A percentile compares a stretch with the other conserved stretches of the same genome.
Conservation (phyloP, 139 green algal species). For the Zygnema cylindricum region DNA sequence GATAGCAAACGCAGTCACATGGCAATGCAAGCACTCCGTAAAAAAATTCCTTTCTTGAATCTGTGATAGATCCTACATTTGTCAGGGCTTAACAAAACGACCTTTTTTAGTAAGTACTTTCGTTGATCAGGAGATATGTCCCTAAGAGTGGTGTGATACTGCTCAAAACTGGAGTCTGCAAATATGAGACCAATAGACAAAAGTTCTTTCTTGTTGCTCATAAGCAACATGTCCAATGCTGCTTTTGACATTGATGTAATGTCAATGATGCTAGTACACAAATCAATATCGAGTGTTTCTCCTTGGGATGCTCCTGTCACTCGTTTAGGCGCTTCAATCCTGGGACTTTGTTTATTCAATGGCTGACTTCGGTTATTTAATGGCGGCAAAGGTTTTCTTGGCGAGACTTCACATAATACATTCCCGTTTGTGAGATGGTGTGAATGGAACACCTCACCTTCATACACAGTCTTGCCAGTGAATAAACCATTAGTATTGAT, state of each 20-base stretch:
- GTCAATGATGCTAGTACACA: neutral
- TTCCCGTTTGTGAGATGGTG: neutral
- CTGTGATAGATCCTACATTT: no score
- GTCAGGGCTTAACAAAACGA: no score
- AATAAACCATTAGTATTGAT: no score
- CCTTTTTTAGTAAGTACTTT: neutral
- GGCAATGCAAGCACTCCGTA: no score
- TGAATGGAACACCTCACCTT: neutral
- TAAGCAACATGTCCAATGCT: neutral
- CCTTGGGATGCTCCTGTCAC: neutral
- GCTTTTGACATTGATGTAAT: neutral
- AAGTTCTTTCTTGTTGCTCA: neutral
- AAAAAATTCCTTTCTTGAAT: no score
- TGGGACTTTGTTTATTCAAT: neutral
- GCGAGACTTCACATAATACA: neutral
- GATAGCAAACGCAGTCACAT: no score
- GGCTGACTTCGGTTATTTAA: neutral
- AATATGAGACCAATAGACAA: neutral
- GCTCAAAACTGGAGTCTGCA: neutral
- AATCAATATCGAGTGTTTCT: neutral
- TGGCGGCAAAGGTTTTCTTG: neutral
- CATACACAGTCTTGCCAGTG: neutral
- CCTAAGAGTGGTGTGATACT: neutral
- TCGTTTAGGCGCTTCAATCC: neutral
- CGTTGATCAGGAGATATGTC: neutral